Conservation (phyloP, 2,329 filamentous ascomycete genomes). For the Talaromyces amestolkiae region DNA sequence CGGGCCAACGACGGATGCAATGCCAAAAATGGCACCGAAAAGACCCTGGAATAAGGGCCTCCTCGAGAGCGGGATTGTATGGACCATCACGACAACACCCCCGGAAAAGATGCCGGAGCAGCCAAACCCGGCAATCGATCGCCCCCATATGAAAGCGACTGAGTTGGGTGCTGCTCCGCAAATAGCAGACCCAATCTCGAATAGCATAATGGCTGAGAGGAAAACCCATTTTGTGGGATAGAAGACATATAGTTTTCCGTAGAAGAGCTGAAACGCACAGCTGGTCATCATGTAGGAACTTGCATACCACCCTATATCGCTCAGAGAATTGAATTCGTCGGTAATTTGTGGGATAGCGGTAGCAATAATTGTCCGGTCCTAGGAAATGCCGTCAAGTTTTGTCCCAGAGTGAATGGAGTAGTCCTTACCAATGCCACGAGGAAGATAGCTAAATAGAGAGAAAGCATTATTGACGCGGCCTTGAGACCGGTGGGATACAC, state of each 20-base stretch:
- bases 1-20: neutral
- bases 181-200: conserved; percentile 46
- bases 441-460: conserved; percentile 27
- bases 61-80: conserved; percentile 25
- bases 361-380: conserved; percentile 24
- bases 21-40: neutral
- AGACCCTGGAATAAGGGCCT: conserved; percentile 19
- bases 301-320: conserved; percentile 40
- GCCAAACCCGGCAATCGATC: conserved; percentile 33
- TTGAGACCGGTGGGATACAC: neutral
- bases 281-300: conserved; percentile 44
- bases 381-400: neutral
- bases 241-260: conserved; percentile 48
- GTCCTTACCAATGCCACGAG: conserved; percentile 28
- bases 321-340: conserved; percentile 36
- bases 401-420: neutral
- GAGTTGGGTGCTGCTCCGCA: conserved; percentile 37
- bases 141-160: conserved; percentile 31
- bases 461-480: conserved; percentile 8
- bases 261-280: conserved; percentile 33
- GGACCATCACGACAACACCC: conserved; percentile 26
- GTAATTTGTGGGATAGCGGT: conserved; percentile 26
- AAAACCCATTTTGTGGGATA: conserved; percentile 46
- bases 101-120: conserved; percentile 28
- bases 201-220: conserved; percentile 40